phyloP scores from a whole-genome alignment of 768 basidiomycete genomes.

The Boletales sp. region DNA sequence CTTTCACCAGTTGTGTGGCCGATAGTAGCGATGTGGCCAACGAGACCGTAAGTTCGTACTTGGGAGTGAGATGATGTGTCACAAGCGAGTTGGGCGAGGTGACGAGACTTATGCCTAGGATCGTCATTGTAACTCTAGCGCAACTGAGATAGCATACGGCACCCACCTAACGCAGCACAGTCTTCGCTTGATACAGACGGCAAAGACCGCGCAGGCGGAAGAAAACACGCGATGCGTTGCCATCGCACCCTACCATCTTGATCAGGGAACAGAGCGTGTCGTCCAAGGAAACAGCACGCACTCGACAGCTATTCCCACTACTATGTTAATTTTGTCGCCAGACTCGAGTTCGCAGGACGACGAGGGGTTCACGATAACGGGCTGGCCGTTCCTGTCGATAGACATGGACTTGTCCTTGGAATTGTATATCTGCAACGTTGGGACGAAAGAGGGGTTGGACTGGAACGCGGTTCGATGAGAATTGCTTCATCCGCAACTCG shows the following conservation, averaged over 20 bases:
- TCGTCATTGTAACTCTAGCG: neutral
- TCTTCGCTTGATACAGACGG: constrained; percentile 36
- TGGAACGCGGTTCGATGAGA: constrained; percentile 20
- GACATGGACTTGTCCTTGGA: constrained; percentile 45
- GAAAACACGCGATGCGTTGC: constrained; percentile 49
- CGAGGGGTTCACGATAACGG: constrained; percentile 35
- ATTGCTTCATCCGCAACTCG: neutral
- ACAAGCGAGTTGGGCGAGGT: constrained; percentile 41
- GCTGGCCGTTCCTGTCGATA: constrained; percentile 36
- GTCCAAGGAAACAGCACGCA: constrained; percentile 28
- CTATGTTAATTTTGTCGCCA: constrained; percentile 51
- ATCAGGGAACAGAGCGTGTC: neutral
- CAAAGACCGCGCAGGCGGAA: constrained; percentile 35
- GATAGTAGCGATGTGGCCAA: constrained; percentile 60
- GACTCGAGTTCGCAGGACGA: constrained; percentile 43
- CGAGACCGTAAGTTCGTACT: constrained; percentile 44
- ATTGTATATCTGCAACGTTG: constrained; percentile 47
- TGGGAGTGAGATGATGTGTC: constrained; percentile 63
- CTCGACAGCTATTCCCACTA: constrained; percentile 43
- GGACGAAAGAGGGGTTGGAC: constrained; percentile 47
- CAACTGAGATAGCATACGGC: neutral
- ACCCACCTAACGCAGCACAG: constrained; percentile 55
- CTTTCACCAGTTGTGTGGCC: constrained; percentile 55
- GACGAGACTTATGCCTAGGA: constrained; percentile 51
- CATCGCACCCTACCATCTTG: constrained; percentile 43